phyloP scores from a whole-genome alignment of 768 basidiomycete genomes.

The Amanita pseudoporphyria region DNA sequence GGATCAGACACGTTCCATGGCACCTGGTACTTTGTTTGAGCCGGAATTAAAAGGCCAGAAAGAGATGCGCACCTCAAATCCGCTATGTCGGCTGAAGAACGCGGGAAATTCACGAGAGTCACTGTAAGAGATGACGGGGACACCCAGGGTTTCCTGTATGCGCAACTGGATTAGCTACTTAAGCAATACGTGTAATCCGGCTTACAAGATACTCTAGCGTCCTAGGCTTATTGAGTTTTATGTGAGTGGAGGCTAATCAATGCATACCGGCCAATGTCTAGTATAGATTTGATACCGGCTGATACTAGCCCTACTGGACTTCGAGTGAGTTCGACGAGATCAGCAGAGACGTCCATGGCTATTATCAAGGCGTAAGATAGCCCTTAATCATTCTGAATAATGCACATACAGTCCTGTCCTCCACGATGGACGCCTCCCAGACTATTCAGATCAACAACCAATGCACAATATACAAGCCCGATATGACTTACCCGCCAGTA shows the following conservation, averaged over 20 bases:
- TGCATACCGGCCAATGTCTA: conserved; percentile 76
- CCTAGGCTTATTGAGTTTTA: conserved; percentile 24
- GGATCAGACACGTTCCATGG: conserved; percentile 72
- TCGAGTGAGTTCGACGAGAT: conserved; percentile 79
- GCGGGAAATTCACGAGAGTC: conserved; percentile 82
- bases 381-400: background rate
- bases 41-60: background rate
- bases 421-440: conserved; percentile 78
- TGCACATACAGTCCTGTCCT: conserved; percentile 16
- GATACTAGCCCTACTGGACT: conserved; percentile 91
- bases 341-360: conserved; percentile 96
- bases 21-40: conserved; percentile 35
- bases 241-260: background rate
- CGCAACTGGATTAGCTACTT: background rate
- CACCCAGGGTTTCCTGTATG: conserved; percentile 84
- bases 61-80: conserved; percentile 49
- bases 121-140: conserved; percentile 79
- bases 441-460: conserved; percentile 20
- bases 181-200: background rate
- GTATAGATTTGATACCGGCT: conserved; percentile 88
- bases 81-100: conserved; percentile 82
- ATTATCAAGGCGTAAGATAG: background rate
- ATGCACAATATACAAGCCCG: background rate
- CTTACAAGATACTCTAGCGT: conserved; percentile 73
- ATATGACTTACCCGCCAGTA: conserved; percentile 70